Conservation (phyloP, 176 grass and related monocot species). For the Neostapfia colusana region DNA sequence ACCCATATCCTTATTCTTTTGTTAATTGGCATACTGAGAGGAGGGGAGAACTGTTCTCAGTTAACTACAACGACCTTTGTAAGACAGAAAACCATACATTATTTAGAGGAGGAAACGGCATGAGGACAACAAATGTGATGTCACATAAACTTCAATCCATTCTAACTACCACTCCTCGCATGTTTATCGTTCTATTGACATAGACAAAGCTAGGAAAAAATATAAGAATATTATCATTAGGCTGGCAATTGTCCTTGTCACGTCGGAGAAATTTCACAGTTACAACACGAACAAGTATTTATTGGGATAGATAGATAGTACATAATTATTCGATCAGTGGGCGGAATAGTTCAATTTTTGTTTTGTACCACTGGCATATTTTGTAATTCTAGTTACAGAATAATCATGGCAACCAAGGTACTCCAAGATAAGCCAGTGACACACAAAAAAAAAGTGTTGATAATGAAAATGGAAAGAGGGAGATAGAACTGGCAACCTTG, state of each 20-base stretch:
- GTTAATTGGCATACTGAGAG: not conserved
- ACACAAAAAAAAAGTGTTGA: too few relatives aligned
- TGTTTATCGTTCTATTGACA: not conserved
- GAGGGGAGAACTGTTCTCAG: not conserved
- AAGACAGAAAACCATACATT: not conserved
- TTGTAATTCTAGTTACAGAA: too few relatives aligned
- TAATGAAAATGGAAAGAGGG: not conserved
- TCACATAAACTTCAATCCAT: not conserved
- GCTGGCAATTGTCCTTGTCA: not conserved
- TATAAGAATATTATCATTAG: not conserved
- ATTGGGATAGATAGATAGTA: not conserved
- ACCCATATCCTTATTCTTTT: not conserved
- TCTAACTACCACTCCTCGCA: not conserved
- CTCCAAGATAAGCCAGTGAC: not conserved
- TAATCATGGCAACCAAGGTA: not conserved
- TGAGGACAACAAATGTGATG: not conserved
- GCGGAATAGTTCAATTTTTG: not conserved
- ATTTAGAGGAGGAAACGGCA: not conserved
- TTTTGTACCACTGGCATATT: too few relatives aligned
- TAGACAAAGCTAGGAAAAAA: too few relatives aligned
- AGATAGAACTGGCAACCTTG: constrained; percentile 27
- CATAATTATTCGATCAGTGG: not conserved
- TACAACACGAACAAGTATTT: not conserved
- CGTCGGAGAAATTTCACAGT: not conserved
- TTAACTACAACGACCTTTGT: not conserved